phyloP scores from a whole-genome alignment of 805 yeast species.

The Wickerhamomyces pijperi region DNA sequence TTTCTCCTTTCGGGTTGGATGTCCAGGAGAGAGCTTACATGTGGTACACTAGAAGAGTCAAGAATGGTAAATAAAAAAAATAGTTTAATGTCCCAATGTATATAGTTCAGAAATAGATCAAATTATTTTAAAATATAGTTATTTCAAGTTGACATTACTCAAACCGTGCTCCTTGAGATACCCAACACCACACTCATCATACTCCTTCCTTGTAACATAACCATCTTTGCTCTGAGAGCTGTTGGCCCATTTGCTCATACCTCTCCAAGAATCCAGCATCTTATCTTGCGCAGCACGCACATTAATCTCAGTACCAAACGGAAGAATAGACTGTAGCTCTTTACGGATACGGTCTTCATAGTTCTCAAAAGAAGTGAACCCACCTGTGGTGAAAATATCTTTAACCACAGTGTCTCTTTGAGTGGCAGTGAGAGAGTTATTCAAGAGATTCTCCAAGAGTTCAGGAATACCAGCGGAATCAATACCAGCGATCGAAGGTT shows the following conservation, averaged over 20 bases:
- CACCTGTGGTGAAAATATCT: conserved; percentile 82
- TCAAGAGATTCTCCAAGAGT: conserved; percentile 50
- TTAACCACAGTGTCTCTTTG: conserved; percentile 41
- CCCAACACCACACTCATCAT: conserved; percentile 82
- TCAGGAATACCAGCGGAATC: conserved; percentile 95
- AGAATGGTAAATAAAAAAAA: conserved; percentile 14
- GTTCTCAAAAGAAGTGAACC: conserved; percentile 56
- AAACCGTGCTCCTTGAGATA: conserved; percentile 78
- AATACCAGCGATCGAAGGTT: conserved; percentile 87
- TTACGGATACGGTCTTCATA: conserved; percentile 53
- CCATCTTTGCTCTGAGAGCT: conserved; percentile 28
- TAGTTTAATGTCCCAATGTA: conserved; percentile 8
- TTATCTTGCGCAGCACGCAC: conserved; percentile 63
- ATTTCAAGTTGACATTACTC: conserved; percentile 37
- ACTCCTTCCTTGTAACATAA: conserved; percentile 58
- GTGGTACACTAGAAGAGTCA: conserved; percentile 78
- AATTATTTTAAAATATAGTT: neutral
- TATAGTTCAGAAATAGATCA: neutral
- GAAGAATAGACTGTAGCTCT: conserved; percentile 65
- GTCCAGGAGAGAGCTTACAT: conserved; percentile 90
- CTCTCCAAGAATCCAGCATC: conserved; percentile 79
- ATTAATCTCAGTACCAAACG: conserved; percentile 48
- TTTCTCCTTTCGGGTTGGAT: conserved; percentile 74
- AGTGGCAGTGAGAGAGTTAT: conserved; percentile 46
- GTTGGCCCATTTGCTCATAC: conserved; percentile 74